A percentile compares a stretch with the other conserved stretches of the same genome.
phyloP scores from a whole-genome alignment of 208 protist genomes.

The Crithidia expoeki region DNA sequence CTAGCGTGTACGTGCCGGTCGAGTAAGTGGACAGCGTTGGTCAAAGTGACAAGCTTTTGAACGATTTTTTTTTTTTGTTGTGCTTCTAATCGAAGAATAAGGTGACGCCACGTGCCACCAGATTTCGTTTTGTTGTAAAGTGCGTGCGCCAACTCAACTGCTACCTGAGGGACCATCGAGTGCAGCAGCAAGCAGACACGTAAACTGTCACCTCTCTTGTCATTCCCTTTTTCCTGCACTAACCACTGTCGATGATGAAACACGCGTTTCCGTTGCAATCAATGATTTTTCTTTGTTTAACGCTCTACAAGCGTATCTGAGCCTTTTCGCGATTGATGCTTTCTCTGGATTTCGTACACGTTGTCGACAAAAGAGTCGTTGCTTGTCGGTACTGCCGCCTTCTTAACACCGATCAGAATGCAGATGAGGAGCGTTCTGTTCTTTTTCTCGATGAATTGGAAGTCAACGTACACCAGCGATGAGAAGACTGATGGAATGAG shows the following conservation, averaged over 20 bases:
- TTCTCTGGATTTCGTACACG: neutral
- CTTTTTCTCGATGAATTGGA: too few relatives aligned
- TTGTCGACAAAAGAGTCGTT: too few relatives aligned
- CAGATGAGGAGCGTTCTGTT: too few relatives aligned
- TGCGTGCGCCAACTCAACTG: too few relatives aligned
- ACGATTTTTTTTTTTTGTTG: neutral
- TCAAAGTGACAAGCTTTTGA: neutral
- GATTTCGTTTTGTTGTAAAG: too few relatives aligned
- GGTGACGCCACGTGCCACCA: too few relatives aligned
- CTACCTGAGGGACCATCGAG: too few relatives aligned
- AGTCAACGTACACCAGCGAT: too few relatives aligned
- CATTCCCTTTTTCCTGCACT: neutral
- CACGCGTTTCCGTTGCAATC: conserved; percentile 17
- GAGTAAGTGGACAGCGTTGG: neutral
- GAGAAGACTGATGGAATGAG: too few relatives aligned
- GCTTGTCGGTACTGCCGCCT: too few relatives aligned
- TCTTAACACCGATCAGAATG: too few relatives aligned
- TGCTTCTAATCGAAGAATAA: too few relatives aligned
- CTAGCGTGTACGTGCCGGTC: conserved; percentile 18
- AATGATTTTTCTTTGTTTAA: conserved; percentile 3
- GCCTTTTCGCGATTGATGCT: neutral
- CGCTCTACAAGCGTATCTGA: neutral
- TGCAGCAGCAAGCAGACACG: neutral
- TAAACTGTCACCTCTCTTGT: neutral
- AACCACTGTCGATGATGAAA: conserved; percentile 8